phyloP scores from a whole-genome alignment of 1,284 basidiomycete genomes.

The Cryptococcus sp. region DNA sequence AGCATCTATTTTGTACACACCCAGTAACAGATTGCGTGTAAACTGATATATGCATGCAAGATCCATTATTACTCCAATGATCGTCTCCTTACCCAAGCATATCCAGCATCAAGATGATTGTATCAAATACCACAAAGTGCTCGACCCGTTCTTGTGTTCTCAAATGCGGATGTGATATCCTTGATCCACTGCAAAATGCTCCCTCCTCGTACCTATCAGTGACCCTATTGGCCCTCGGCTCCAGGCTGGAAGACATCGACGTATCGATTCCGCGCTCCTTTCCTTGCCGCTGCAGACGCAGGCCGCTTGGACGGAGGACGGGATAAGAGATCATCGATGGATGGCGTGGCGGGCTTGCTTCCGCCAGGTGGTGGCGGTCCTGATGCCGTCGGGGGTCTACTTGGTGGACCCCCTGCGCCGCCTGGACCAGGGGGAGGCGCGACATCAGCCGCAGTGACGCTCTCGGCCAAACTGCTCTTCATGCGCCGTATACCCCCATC shows the following conservation, averaged over 20 bases:
- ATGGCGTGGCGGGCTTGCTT: slow-evolving; percentile 57
- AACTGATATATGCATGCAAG: background rate
- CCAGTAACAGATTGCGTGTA: no score
- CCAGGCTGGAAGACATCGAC: slow-evolving; percentile 57
- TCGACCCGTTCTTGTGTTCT: no score
- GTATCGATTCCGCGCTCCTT: slow-evolving; percentile 74
- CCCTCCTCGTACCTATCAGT: slow-evolving; percentile 8
- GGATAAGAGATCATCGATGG: slow-evolving; percentile 49
- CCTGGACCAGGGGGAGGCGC: slow-evolving; percentile 31
- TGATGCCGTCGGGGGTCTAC: slow-evolving; percentile 12
- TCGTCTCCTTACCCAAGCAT: no score
- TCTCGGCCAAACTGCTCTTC: slow-evolving; percentile 32
- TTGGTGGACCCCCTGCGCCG: slow-evolving; percentile 5
- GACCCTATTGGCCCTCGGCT: slow-evolving; percentile 1
- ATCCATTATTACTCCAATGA: background rate
- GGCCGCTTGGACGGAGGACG: slow-evolving; percentile 48
- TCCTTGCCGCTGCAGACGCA: slow-evolving; percentile 57
- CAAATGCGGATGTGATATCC: no score
- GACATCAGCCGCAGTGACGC: slow-evolving; percentile 57
- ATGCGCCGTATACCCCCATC: slow-evolving; percentile 55
- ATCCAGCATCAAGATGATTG: no score
- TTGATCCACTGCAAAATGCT: background rate
- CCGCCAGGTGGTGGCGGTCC: slow-evolving; percentile 21
- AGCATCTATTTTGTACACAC: no score
- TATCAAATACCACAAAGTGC: no score